Evolutionary conservation across 192 early-diverging fungal species (phyloP).

Genomic region (Linnemannia zychae): DNA sequence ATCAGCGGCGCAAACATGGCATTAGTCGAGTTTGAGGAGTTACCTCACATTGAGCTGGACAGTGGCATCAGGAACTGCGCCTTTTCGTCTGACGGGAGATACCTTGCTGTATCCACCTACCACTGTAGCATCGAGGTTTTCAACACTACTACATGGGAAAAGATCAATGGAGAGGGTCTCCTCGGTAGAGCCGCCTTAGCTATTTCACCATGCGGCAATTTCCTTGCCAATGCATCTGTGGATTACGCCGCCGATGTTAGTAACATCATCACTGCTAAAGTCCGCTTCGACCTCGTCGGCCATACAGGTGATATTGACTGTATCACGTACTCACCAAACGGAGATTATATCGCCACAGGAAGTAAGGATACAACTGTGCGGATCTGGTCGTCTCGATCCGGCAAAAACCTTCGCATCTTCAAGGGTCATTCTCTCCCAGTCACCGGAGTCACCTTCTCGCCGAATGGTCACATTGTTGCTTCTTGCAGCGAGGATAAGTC

Average conservation of each 20-base stretch:
- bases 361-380: background rate
- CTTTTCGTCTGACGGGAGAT: background rate
- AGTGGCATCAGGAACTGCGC: background rate
- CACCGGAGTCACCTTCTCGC: conserved; percentile 1
- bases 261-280: background rate
- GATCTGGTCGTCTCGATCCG: background rate
- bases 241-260: background rate
- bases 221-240: background rate
- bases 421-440: background rate
- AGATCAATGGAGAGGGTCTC: background rate
- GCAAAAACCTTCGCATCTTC: background rate
- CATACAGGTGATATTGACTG: background rate
- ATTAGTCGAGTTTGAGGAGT: background rate
- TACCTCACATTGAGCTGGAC: background rate
- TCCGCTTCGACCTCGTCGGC: background rate
- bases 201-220: background rate
- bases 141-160: background rate
- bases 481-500: background rate
- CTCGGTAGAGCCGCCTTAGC: background rate
- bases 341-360: background rate
- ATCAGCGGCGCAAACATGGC: background rate
- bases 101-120: background rate
- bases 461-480: background rate
- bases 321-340: conserved; percentile 8
- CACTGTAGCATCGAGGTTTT: background rate